Percentiles rank a stretch among this genome's conserved stretches.
Conservation (phyloP, 805 yeast species). For the Martiniozyma abietophila region DNA sequence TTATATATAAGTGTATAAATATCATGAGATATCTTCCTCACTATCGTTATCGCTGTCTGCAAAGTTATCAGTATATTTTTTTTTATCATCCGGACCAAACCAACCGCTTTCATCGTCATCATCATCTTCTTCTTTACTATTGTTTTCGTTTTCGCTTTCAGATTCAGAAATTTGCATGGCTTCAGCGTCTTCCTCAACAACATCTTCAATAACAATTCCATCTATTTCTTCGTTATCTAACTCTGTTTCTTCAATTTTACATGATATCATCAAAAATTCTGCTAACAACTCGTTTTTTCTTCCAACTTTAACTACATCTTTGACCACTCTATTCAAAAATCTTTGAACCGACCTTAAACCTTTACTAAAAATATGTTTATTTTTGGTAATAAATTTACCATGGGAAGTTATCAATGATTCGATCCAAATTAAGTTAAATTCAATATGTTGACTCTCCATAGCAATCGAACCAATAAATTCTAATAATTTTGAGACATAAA, state of each 20-base stretch:
- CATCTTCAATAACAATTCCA: constrained; percentile 23
- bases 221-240: constrained; percentile 20
- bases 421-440: constrained; percentile 78
- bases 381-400: constrained; percentile 60
- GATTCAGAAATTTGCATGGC: constrained; percentile 17
- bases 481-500: constrained; percentile 62
- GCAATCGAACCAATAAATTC: constrained; percentile 59
- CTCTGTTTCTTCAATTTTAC: constrained; percentile 4
- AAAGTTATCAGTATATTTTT: constrained; percentile 23
- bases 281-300: constrained; percentile 46
- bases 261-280: constrained; percentile 35
- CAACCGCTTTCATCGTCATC: constrained; percentile 28
- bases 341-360: constrained; percentile 64
- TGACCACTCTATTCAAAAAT: constrained; percentile 64
- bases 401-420: constrained; percentile 58
- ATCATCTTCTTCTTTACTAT: constrained; percentile 26
- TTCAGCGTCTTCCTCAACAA: constrained; percentile 14
- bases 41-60: constrained; percentile 30
- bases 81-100: constrained; percentile 27
- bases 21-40: constrained; percentile 27
- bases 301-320: constrained; percentile 53
- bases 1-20: too few relatives aligned
- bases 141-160: constrained; percentile 18
- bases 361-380: constrained; percentile 54
- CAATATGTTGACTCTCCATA: constrained; percentile 71